Conservation (phyloP, 73 alveolate species). For the Paramecium octaurelia region DNA sequence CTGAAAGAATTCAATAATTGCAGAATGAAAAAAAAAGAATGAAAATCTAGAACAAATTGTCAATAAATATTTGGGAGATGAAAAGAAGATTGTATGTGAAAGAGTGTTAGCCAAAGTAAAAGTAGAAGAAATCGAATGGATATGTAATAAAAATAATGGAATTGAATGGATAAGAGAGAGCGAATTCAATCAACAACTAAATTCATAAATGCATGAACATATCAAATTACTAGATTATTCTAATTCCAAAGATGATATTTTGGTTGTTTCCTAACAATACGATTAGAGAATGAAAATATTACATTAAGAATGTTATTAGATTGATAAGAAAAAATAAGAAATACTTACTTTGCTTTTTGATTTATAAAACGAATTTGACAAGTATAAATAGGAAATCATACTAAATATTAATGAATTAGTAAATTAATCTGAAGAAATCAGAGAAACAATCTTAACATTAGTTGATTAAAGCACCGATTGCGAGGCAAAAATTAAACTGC, state of each 20-base stretch:
- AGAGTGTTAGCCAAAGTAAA: slow-evolving; percentile 44
- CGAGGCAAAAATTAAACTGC: slow-evolving; percentile 17
- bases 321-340: not conserved
- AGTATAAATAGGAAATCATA: not conserved
- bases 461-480: not conserved
- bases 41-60: not conserved
- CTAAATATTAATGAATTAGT: not conserved
- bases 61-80: not conserved
- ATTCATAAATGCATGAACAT: not conserved
- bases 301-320: not conserved
- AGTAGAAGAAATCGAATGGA: slow-evolving; percentile 41
- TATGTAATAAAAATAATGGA: not conserved
- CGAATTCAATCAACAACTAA: not conserved
- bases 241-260: slow-evolving; percentile 23
- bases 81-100: slow-evolving; percentile 8
- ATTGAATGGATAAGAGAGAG: slow-evolving; percentile 34
- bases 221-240: slow-evolving; percentile 20
- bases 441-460: not conserved
- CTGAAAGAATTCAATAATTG: not conserved
- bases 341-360: not conserved
- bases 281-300: slow-evolving; percentile 30
- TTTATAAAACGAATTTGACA: not conserved
- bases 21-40: not conserved
- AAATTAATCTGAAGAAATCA: not conserved
- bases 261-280: not conserved